Percentiles rank a stretch among this genome's conserved stretches.
Conservation (phyloP, 306 rosid genomes). For the Lathyrus sativus region DNA sequence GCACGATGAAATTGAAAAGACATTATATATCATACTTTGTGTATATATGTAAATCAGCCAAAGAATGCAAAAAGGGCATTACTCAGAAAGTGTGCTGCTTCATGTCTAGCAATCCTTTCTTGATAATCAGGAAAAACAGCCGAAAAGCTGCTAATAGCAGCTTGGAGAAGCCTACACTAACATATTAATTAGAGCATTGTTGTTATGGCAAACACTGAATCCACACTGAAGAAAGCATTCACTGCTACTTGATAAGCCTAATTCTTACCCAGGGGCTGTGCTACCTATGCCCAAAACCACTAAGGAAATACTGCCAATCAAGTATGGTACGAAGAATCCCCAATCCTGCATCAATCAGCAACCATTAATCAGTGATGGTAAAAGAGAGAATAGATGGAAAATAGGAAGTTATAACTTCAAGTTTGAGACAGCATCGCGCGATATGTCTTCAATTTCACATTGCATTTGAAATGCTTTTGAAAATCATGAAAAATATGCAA, state of each 20-base stretch:
- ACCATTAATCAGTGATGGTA: constrained; percentile 37
- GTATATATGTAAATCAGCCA: neutral
- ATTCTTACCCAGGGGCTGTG: constrained; percentile 83
- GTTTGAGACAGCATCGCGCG: neutral
- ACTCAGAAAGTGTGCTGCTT: constrained; percentile 96
- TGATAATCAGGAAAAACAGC: constrained; percentile 89
- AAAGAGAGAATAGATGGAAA: constrained; percentile 8
- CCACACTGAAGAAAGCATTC: neutral
- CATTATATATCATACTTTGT: constrained; percentile 18
- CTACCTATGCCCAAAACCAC: constrained; percentile 92
- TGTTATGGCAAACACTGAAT: constrained; percentile 34
- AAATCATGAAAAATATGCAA: neutral
- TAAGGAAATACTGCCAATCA: constrained; percentile 87
- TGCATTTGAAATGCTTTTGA: neutral
- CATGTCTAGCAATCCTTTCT: constrained; percentile 88
- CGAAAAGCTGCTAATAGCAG: constrained; percentile 84
- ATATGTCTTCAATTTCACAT: neutral
- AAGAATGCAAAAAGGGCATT: constrained; percentile 1
- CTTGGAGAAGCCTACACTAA: constrained; percentile 87
- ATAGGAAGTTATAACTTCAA: neutral
- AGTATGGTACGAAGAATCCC: constrained; percentile 94
- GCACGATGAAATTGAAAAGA: constrained; percentile 1
- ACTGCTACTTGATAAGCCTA: constrained; percentile 13
- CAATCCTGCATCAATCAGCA: constrained; percentile 65
- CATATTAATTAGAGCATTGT: constrained; percentile 31